Percentiles rank a stretch among this genome's conserved stretches.
Evolutionary conservation across 768 basidiomycete species (phyloP).

Genomic region (Phaeotremella fagi): DNA sequence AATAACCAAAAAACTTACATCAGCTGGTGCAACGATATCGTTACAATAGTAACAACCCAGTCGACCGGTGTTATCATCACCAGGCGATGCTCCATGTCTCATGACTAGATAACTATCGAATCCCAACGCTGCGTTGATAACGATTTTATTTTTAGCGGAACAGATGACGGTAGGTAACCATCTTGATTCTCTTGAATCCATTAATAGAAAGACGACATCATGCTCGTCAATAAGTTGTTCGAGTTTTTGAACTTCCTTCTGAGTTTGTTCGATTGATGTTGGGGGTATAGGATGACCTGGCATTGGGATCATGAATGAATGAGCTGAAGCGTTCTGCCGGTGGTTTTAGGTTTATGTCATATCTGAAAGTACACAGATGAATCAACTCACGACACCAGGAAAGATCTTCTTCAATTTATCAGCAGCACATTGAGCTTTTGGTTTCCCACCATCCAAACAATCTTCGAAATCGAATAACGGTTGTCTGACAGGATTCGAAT

Average conservation of each 20-base stretch:
- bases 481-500: slow-evolving; percentile 96
- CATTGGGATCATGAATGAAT: slow-evolving; percentile 84
- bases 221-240: slow-evolving; percentile 76
- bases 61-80: slow-evolving; percentile 45
- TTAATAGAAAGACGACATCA: slow-evolving; percentile 85
- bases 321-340: slow-evolving; percentile 70
- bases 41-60: slow-evolving; percentile 98
- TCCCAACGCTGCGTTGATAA: slow-evolving; percentile 88
- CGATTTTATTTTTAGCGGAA: slow-evolving; percentile 81
- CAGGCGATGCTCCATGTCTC: slow-evolving; percentile 67
- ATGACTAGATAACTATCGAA: slow-evolving; percentile 96
- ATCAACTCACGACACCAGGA: slow-evolving; percentile 74
- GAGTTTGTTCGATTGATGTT: slow-evolving; percentile 54
- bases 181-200: slow-evolving; percentile 96
- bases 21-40: slow-evolving; percentile 91
- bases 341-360: no score
- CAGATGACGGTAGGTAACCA: slow-evolving; percentile 93
- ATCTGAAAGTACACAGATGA: not conserved
- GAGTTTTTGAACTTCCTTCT: slow-evolving; percentile 65
- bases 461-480: slow-evolving; percentile 95
- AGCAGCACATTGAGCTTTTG: slow-evolving; percentile 88
- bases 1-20: slow-evolving; percentile 57
- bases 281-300: slow-evolving; percentile 86
- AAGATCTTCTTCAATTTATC: slow-evolving; percentile 78
- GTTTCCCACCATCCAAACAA: slow-evolving; percentile 84